Evolutionary conservation across 495 filamentous ascomycete species (phyloP).

Genomic region (Hypoxylon cercidicola): DNA sequence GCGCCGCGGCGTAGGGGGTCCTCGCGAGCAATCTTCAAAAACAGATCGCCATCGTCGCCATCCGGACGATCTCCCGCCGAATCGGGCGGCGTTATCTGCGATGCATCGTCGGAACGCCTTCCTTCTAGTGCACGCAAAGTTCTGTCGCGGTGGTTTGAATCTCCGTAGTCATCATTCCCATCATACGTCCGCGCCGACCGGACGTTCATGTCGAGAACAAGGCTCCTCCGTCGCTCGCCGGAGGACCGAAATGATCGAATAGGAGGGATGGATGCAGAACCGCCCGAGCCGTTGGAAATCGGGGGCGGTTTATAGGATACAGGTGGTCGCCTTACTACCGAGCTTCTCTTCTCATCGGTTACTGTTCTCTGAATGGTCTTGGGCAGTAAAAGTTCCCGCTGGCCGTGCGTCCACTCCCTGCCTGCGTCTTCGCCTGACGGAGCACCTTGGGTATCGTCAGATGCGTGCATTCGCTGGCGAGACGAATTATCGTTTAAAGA

Average conservation of each 20-base stretch:
- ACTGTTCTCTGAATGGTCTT: constrained; percentile 46
- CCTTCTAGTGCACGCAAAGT: constrained; percentile 62
- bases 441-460: constrained; percentile 24
- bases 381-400: constrained; percentile 53
- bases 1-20: constrained; percentile 50
- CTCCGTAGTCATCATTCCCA: constrained; percentile 47
- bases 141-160: constrained; percentile 59
- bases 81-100: constrained; percentile 54
- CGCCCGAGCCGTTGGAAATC: constrained; percentile 39
- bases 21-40: constrained; percentile 64
- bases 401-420: constrained; percentile 50
- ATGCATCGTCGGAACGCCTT: constrained; percentile 48
- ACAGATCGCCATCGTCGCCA: constrained; percentile 62
- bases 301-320: constrained; percentile 53
- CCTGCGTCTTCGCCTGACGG: constrained; percentile 33
- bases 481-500: constrained; percentile 20
- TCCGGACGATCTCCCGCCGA: constrained; percentile 53
- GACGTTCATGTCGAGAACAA: constrained; percentile 59
- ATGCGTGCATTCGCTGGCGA: constrained; percentile 26
- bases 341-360: constrained; percentile 53
- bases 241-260: constrained; percentile 64
- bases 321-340: constrained; percentile 52
- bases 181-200: constrained; percentile 48
- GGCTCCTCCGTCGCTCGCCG: constrained; percentile 59
- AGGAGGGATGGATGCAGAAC: constrained; percentile 54